phyloP scores from a whole-genome alignment of 2,329 filamentous ascomycete species.

The Thielaviopsis populi region DNA sequence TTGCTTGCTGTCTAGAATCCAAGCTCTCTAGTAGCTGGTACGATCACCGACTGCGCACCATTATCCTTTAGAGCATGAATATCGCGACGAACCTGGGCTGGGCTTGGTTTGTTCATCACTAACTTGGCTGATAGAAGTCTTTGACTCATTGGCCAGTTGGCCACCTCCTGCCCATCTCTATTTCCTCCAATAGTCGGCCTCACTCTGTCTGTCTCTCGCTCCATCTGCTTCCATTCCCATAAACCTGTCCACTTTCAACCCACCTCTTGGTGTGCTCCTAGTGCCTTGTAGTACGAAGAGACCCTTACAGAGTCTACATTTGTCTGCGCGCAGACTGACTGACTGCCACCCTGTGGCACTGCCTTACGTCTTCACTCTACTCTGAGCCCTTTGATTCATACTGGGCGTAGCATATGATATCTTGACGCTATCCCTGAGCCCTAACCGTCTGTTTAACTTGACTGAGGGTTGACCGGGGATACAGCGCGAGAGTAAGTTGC shows the following conservation, averaged over 20 bases:
- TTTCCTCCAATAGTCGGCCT: too few relatives aligned
- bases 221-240: neutral
- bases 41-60: neutral
- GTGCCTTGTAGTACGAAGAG: neutral
- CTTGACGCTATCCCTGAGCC: neutral
- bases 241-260: neutral
- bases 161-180: too few relatives aligned
- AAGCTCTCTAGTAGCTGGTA: too few relatives aligned
- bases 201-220: neutral
- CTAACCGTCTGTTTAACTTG: neutral
- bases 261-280: neutral
- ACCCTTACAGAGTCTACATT: neutral
- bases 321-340: neutral
- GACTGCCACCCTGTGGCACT: neutral
- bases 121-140: too few relatives aligned
- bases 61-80: neutral
- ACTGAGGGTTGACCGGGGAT: neutral
- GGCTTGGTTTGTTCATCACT: neutral
- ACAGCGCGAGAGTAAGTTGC: neutral
- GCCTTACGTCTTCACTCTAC: neutral
- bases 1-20: too few relatives aligned
- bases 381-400: neutral
- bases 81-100: neutral
- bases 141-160: too few relatives aligned
- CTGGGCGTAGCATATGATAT: neutral